These are phyloP conservation scores for Nidularia pulvinata DNA, from an alignment of 768 basidiomycete genomes.

Conservation along the genomic window DNA sequence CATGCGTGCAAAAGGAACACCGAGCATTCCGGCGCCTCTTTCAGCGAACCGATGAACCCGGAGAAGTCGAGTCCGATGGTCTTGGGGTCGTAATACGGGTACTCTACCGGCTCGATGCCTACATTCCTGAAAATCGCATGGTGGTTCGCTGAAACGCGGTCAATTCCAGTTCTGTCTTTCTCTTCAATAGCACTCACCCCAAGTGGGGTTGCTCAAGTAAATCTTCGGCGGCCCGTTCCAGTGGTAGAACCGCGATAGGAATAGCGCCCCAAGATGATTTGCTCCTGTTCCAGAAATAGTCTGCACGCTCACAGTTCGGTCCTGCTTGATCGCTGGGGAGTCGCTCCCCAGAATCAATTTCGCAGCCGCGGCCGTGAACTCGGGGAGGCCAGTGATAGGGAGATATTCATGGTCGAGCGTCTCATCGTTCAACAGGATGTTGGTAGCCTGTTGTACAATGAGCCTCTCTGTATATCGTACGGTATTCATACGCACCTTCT, in stretches of 20 bases:
- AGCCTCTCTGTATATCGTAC: background rate
- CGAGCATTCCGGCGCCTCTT: slow-evolving; percentile 70
- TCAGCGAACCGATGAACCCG: slow-evolving; percentile 61
- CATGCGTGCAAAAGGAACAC: slow-evolving; percentile 93
- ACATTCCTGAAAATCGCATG: slow-evolving; percentile 90
- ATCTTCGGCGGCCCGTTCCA: slow-evolving; percentile 69
- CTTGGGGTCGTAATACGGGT: slow-evolving; percentile 93
- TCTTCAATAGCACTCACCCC: slow-evolving; percentile 57
- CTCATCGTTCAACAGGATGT: slow-evolving; percentile 66
- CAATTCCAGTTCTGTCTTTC: background rate
- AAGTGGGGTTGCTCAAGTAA: slow-evolving; percentile 92
- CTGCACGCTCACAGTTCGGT: slow-evolving; percentile 79
- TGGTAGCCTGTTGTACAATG: slow-evolving; percentile 58
- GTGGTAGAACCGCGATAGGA: slow-evolving; percentile 81
- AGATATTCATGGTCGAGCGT: slow-evolving; percentile 91
- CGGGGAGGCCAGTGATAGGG: slow-evolving; percentile 85
- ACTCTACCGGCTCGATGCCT: slow-evolving; percentile 82
- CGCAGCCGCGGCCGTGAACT: slow-evolving; percentile 81
- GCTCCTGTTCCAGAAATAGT: slow-evolving; percentile 97
- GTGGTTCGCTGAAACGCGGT: slow-evolving; percentile 67
- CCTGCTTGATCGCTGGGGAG: slow-evolving; percentile 69
- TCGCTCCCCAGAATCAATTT: slow-evolving; percentile 78
- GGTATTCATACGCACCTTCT: slow-evolving; percentile 55
- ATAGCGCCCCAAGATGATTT: slow-evolving; percentile 89
- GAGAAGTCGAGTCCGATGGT: slow-evolving; percentile 86